Percentiles rank a stretch among this genome's conserved stretches.
These are phyloP conservation scores for Salix arbutifolia DNA, from an alignment of 345 rosid species.

Conservation along the genomic window DNA sequence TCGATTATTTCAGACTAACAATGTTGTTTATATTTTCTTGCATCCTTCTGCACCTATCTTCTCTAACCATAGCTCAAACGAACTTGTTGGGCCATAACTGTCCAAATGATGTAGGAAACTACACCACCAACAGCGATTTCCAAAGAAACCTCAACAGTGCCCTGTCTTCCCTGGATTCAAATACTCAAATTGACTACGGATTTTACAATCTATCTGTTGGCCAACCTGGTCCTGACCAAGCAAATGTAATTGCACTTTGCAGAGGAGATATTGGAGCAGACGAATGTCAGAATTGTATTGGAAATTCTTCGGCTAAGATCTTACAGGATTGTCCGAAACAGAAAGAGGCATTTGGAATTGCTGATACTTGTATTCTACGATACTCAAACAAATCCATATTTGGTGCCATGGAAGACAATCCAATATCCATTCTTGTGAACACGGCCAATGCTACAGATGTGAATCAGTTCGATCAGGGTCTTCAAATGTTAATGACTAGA, in stretches of 20 bases:
- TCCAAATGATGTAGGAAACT: conserved; percentile 8
- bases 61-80: conserved; percentile 11
- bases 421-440: accelerated
- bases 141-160: conserved; percentile 13
- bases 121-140: conserved; percentile 12
- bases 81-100: not conserved
- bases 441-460: not conserved
- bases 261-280: not conserved
- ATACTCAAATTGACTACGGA: not conserved
- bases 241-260: conserved; percentile 21
- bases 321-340: conserved; percentile 10
- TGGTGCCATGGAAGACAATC: not conserved
- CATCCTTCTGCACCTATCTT: not conserved
- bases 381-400: conserved; percentile 15
- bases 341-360: conserved; percentile 11
- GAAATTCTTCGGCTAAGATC: not conserved
- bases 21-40: not conserved
- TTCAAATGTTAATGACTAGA: not conserved
- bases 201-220: conserved; percentile 17
- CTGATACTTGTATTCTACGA: not conserved
- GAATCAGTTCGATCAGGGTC: conserved; percentile 1
- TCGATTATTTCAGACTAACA: too few species aligned
- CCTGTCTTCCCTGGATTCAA: not conserved
- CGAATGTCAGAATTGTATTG: not conserved
- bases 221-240: conserved; percentile 5